Evolutionary conservation across 2,329 filamentous ascomycete species (phyloP), one percentile per base, ranked within the genome.

Genomic region (Aspergillaceae sp.): DNA sequence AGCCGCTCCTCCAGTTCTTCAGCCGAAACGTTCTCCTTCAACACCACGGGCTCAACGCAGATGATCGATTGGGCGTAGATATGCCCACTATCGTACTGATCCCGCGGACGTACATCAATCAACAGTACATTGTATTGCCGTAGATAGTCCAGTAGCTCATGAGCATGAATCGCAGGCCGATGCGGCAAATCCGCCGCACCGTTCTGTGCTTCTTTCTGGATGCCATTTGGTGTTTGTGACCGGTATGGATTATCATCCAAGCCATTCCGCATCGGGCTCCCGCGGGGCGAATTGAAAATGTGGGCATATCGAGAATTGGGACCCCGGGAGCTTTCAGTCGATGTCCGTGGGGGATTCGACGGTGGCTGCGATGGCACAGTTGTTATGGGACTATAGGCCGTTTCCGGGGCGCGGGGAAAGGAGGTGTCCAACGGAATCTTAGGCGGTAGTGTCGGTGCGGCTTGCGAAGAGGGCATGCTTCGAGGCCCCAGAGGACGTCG

Each of bases 21-120:
- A 1, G 78, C 80, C 10, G 80, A 84, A 55, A 80, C 74, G 30
- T 79, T 83, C 40, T 83, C 78, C 45, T 86, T 79, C 41, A 88
- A 65, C 7, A 84, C 78, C 40, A 94, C 78, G 27, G 90, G 88
- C 58, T 98, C 92, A 49, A 98, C 79, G 64, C 92, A 98, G 40
- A 98, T 87, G 35, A 89, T 86, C 4, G 80, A 83, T 46, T 83
- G 83, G 4, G 86, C 82, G 71, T 86, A 85, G 52, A 98, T 89
- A 62, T 98, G 92, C 0, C 92, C 92, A 41, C 84, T 77, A 55
- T 97, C 88, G 60, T 87, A 98, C 6, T 86, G 79, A 44, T 86
- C 80, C 28, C 92, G 82, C 46, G 79, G 73, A 35, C 92, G 83
- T 37, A 96, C 81, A 64, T 98, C 92, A 53, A 98, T 88, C 27